Percentiles rank a stretch among this genome's conserved stretches.
These are phyloP conservation scores for Cyclotella baltica DNA, from an alignment of 108 stramenopile genomes.

Conservation along the genomic window DNA sequence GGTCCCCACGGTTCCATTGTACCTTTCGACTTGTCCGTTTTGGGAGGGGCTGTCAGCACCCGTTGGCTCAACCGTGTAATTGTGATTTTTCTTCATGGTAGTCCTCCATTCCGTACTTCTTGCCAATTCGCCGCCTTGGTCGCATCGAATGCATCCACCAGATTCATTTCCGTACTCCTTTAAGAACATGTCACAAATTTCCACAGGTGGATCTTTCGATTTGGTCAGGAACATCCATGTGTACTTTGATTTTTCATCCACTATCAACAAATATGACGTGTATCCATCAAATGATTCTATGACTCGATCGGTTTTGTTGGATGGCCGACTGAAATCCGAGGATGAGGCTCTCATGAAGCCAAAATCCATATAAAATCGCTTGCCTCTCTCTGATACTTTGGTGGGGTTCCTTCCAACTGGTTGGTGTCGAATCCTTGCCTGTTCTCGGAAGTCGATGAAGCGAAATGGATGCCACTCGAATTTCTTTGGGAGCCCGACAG, in stretches of 20 bases:
- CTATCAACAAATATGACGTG: not conserved
- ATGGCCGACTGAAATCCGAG: not conserved
- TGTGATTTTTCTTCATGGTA: not conserved
- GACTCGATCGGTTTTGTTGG: not conserved
- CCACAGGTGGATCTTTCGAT: constrained; percentile 3
- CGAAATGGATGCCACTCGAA: too few species aligned
- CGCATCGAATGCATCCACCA: not conserved
- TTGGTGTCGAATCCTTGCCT: constrained; percentile 1
- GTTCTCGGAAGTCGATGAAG: too few species aligned
- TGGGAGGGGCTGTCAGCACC: constrained; percentile 10
- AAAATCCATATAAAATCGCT: constrained; percentile 27
- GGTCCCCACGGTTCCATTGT: not conserved
- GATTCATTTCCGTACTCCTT: not conserved
- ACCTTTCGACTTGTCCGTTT: constrained; percentile 1
- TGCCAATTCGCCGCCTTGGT: constrained; percentile 13
- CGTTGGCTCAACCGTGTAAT: constrained; percentile 2
- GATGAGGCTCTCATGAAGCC: constrained; percentile 27
- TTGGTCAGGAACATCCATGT: not conserved
- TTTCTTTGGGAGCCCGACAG: not conserved
- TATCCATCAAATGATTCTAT: constrained; percentile 14
- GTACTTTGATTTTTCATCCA: constrained; percentile 1
- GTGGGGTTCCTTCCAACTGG: not conserved
- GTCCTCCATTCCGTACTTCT: not conserved
- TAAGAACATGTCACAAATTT: not conserved
- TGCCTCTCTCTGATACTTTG: not conserved